A percentile compares a stretch with the other conserved stretches of the same genome.
Conservation (phyloP, 768 basidiomycete genomes). For the Filobasidium floriforme region DNA sequence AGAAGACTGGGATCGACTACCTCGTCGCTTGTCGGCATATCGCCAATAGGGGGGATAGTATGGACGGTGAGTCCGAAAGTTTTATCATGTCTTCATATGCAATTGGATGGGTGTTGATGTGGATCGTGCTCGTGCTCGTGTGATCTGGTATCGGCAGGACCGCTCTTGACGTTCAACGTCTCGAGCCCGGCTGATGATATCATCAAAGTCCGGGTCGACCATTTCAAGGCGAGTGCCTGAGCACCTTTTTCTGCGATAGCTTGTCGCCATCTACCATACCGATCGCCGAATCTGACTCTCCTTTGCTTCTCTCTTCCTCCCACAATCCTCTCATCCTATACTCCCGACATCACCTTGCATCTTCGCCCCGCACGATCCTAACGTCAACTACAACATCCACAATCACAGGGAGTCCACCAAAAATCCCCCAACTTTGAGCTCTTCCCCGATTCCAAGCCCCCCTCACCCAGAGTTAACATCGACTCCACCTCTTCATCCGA, state of each 20-base stretch:
- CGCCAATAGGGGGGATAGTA: conserved; percentile 38
- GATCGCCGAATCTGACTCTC: no score
- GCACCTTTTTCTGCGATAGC: no score
- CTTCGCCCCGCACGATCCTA: no score
- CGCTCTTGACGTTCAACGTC: conserved; percentile 49
- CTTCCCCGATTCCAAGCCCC: conserved; percentile 57
- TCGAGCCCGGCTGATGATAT: conserved; percentile 40
- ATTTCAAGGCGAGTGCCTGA: conserved; percentile 28
- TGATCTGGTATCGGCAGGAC: conserved; percentile 33
- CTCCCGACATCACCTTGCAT: no score
- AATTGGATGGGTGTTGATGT: not conserved
- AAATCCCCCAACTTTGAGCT: conserved; percentile 53
- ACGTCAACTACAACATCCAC: no score
- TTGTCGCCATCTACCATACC: no score
- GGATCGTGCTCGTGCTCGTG: not conserved
- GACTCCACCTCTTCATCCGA: conserved; percentile 28
- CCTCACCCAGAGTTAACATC: conserved; percentile 50
- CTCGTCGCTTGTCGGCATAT: conserved; percentile 50
- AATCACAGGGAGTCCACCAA: conserved; percentile 46
- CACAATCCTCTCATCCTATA: no score
- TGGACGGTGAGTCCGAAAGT: conserved; percentile 44
- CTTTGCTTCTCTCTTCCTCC: no score
- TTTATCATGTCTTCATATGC: not conserved
- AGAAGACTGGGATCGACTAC: conserved; percentile 52
- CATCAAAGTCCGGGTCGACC: conserved; percentile 38